Percentiles rank a stretch among this genome's conserved stretches.
Evolutionary conservation across 2,329 filamentous ascomycete species (phyloP).

Genomic region (Escovopsis weberi): DNA sequence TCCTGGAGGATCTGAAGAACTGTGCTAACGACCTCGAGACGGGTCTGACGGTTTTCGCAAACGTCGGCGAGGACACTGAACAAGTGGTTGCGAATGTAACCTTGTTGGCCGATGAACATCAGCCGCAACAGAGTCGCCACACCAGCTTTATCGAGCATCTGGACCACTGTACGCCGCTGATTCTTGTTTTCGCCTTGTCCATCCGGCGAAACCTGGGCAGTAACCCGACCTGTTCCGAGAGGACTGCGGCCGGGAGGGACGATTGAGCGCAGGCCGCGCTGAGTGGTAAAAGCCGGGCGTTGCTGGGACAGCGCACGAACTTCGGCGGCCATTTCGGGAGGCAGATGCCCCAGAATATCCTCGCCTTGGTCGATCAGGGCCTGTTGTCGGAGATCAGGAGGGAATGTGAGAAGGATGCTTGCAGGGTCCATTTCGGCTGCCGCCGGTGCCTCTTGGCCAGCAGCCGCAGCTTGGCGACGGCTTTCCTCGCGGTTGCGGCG

Average conservation of each 20-base stretch:
- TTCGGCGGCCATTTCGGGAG: conserved; percentile 74
- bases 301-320: conserved; percentile 53
- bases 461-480: conserved; percentile 47
- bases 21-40: conserved; percentile 84
- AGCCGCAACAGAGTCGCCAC: conserved; percentile 92
- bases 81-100: conserved; percentile 68
- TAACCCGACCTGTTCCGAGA: conserved; percentile 11
- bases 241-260: conserved; percentile 17
- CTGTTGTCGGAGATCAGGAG: conserved; percentile 69
- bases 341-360: conserved; percentile 69
- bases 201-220: conserved; percentile 17
- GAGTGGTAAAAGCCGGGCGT: conserved; percentile 14
- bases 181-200: conserved; percentile 43
- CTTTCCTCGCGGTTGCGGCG: conserved; percentile 74
- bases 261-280: conserved; percentile 17
- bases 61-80: conserved; percentile 82
- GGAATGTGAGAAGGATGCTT: conserved; percentile 81
- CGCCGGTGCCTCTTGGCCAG: conserved; percentile 33
- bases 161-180: conserved; percentile 69
- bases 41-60: conserved; percentile 91
- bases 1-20: conserved; percentile 90
- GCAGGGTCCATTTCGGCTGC: conserved; percentile 77
- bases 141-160: conserved; percentile 93
- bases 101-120: conserved; percentile 93
- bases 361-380: conserved; percentile 87